A percentile compares a stretch with the other conserved stretches of the same genome.
These are phyloP conservation scores for Penicillium coffeae DNA, from an alignment of 495 filamentous ascomycete species.

Conservation along the genomic window DNA sequence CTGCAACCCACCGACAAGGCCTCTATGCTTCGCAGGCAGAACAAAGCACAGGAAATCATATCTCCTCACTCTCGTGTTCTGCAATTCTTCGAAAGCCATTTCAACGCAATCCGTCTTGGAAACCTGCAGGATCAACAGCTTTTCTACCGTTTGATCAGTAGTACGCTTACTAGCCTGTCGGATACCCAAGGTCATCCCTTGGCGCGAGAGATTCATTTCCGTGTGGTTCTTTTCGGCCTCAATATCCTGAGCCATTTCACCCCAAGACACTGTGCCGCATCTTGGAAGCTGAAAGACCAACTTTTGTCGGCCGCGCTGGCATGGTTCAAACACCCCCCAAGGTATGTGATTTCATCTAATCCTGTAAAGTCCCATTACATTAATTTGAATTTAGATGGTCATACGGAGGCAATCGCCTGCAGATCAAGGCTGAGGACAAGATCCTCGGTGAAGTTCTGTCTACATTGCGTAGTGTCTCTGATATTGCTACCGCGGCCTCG, in stretches of 20 bases:
- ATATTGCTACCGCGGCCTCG: constrained; percentile 51
- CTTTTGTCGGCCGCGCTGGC: constrained; percentile 77
- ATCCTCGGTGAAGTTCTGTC: constrained; percentile 72
- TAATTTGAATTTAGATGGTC: constrained; percentile 60
- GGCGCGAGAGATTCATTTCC: constrained; percentile 85
- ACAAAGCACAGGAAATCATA: constrained; percentile 71
- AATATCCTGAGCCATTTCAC: constrained; percentile 68
- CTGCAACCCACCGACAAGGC: constrained; percentile 86
- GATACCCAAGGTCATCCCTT: constrained; percentile 74
- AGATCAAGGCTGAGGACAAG: constrained; percentile 86
- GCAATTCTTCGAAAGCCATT: constrained; percentile 90
- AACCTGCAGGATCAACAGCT: constrained; percentile 73
- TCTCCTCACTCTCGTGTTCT: constrained; percentile 81
- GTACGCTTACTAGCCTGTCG: constrained; percentile 69
- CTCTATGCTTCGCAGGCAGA: constrained; percentile 66
- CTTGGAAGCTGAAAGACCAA: constrained; percentile 80
- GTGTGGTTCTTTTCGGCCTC: constrained; percentile 77
- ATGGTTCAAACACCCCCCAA: constrained; percentile 81
- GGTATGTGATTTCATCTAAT: constrained; percentile 30
- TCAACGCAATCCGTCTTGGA: constrained; percentile 79
- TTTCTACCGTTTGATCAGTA: constrained; percentile 72
- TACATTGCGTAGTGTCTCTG: constrained; percentile 53
- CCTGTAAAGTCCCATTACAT: neutral
- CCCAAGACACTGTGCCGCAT: constrained; percentile 52
- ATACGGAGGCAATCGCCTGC: constrained; percentile 88